These are phyloP conservation scores for Cercospora sesami DNA, from an alignment of 2,329 filamentous ascomycete species.

Conservation along the genomic window DNA sequence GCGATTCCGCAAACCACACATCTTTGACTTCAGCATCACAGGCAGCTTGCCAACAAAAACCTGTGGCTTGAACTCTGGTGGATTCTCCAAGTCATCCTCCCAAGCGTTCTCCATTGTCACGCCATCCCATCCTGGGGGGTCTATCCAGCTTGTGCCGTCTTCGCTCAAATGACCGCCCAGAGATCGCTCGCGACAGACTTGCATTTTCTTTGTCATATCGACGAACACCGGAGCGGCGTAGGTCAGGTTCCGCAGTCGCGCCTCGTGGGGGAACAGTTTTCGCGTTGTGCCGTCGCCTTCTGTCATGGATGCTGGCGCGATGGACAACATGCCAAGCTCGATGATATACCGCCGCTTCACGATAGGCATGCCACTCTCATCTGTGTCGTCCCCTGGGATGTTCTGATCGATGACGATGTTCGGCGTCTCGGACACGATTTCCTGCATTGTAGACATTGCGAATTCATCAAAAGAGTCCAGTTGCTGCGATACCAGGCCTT, in stretches of 20 bases:
- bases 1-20: slow-evolving; percentile 83
- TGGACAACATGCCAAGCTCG: slow-evolving; percentile 85
- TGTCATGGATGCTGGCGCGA: slow-evolving; percentile 85
- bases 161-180: slow-evolving; percentile 64
- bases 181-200: slow-evolving; percentile 75
- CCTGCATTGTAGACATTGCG: slow-evolving; percentile 88
- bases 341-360: slow-evolving; percentile 91
- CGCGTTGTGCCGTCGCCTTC: slow-evolving; percentile 89
- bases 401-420: slow-evolving; percentile 92
- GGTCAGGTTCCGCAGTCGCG: slow-evolving; percentile 90
- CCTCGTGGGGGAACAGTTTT: slow-evolving; percentile 88
- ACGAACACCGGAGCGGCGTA: slow-evolving; percentile 92
- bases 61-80: slow-evolving; percentile 44
- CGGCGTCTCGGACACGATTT: slow-evolving; percentile 89
- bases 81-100: slow-evolving; percentile 40
- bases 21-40: slow-evolving; percentile 97
- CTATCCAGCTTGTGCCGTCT: slow-evolving; percentile 53
- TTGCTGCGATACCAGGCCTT: slow-evolving; percentile 95
- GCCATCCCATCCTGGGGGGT: slow-evolving; percentile 40
- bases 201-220: slow-evolving; percentile 80
- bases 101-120: slow-evolving; percentile 48
- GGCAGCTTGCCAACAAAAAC: slow-evolving; percentile 95
- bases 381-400: slow-evolving; percentile 73
- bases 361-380: slow-evolving; percentile 64
- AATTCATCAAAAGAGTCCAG: slow-evolving; percentile 99